phyloP scores from a whole-genome alignment of 164 flowering plant species.

The Magnolia sinica region DNA sequence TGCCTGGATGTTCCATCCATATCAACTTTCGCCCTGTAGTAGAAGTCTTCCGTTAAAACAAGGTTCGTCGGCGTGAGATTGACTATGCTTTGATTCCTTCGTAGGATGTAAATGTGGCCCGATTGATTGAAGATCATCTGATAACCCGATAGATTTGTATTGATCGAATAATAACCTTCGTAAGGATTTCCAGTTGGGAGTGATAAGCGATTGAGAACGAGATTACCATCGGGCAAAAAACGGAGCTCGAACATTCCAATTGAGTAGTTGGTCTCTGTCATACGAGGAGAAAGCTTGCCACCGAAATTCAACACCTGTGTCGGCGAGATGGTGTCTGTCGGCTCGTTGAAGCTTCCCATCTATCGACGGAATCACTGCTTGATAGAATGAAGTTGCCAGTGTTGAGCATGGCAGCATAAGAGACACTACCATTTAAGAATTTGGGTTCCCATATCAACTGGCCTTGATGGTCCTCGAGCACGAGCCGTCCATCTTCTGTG shows the following conservation, averaged over 20 bases:
- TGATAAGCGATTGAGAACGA: background rate
- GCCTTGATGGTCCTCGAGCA: constrained; percentile 10
- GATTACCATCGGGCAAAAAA: constrained; percentile 31
- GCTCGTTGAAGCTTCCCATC: constrained; percentile 15
- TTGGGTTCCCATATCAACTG: background rate
- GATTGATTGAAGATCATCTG: constrained; percentile 25
- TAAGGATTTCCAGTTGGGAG: background rate
- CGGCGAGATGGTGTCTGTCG: constrained; percentile 14
- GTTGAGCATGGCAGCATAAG: background rate
- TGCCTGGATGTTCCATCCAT: constrained; percentile 38
- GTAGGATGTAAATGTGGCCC: constrained; percentile 24
- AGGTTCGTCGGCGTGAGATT: constrained; percentile 4
- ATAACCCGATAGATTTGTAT: constrained; percentile 12
- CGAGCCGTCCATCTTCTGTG: constrained; percentile 14
- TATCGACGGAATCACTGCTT: background rate
- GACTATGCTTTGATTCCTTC: constrained; percentile 15
- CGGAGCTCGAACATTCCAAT: constrained; percentile 28
- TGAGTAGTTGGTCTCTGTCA: background rate
- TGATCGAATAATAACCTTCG: background rate
- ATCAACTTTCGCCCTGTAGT: constrained; percentile 36
- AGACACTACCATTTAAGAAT: background rate
- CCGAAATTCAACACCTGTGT: background rate
- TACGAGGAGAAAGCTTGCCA: background rate
- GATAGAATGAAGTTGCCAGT: constrained; percentile 13
- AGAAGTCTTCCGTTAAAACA: constrained; percentile 7